Evolutionary conservation across 1,284 basidiomycete species (phyloP), one percentile per base, ranked within the genome.

Genomic region (Irpex rosettiformis): DNA sequence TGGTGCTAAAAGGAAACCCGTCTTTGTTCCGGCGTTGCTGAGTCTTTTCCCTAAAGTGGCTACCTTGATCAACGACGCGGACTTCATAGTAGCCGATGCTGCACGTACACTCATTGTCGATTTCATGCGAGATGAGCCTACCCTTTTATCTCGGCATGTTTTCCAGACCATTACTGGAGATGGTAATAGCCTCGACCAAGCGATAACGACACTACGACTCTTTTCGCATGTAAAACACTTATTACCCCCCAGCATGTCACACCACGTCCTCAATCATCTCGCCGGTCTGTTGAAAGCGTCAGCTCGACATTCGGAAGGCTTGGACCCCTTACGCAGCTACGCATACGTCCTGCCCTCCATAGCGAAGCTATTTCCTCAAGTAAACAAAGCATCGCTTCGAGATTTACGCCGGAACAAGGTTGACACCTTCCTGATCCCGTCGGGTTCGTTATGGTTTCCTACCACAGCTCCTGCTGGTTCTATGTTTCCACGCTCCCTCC

Each of bases 321-420:
- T 68, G 3, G 74, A 82, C 49, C 68, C 80, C 6, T 68, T 85
- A 2, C 73, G 75, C 52, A 77, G 79, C 52, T 89, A 86, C 67
- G 81, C 84, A 2, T 74, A 78, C 30, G 74, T 78, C 4, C 71
- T 87, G 4, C 81, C 87, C 0, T 72, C 86, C 6, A 73, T 92
- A 33, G 76, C 87, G 0, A 78, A 78, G 24, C 72, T 91, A 2
- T 77, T 80, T 3, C 75, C 78, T 0, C 83, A 86, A 70, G 88
- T 92, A 61, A 86, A 82, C 65, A 86, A 85, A 18, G 78, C 92
- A 73, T 87, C 88, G 0, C 78, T 90, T 37, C 81, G 88, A 18
- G 90, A 91, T 62, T 80, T 93, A 54, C 80, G 87, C 29, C 83
- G 88, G 59, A 83, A 86, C 18, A 93, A 93, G 67, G 75, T 90